Evolutionary conservation across 108 stramenopile genomes (phyloP).

Genomic region (Skeletonema potamos): DNA sequence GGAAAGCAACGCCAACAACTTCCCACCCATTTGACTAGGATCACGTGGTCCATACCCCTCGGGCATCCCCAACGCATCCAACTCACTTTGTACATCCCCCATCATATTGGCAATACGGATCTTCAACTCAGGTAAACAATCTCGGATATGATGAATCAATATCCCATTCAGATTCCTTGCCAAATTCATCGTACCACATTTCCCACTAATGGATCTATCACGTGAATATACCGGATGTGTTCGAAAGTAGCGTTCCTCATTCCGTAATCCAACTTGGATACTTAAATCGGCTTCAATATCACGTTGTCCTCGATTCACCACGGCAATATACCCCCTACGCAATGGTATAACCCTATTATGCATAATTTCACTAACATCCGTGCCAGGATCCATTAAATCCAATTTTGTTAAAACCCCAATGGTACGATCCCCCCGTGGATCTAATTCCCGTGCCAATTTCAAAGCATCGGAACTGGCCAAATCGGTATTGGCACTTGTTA

Average conservation of each 20-base stretch:
- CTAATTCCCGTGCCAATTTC: slow-evolving; percentile 91
- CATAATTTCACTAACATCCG: slow-evolving; percentile 92
- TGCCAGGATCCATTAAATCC: slow-evolving; percentile 99
- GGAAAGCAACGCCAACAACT: slow-evolving; percentile 84
- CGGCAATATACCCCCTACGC: slow-evolving; percentile 91
- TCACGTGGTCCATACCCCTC: slow-evolving; percentile 19
- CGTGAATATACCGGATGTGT: slow-evolving; percentile 88
- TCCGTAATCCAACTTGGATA: slow-evolving; percentile 83
- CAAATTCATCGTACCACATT: slow-evolving; percentile 78
- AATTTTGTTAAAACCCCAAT: slow-evolving; percentile 98
- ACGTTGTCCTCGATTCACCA: slow-evolving; percentile 96
- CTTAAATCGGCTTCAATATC: slow-evolving; percentile 89
- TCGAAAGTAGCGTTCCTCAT: slow-evolving; percentile 92
- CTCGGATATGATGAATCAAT: slow-evolving; percentile 97
- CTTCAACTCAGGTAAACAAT: slow-evolving; percentile 96
- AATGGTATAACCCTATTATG: slow-evolving; percentile 91
- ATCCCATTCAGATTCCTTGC: slow-evolving; percentile 89
- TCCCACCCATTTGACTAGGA: slow-evolving; percentile 63
- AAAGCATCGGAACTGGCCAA: slow-evolving; percentile 97
- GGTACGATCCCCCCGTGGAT: slow-evolving; percentile 92
- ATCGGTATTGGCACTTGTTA: slow-evolving; percentile 96
- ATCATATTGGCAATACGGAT: slow-evolving; percentile 86
- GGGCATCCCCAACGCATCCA: slow-evolving; percentile 85
- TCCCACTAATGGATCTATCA: slow-evolving; percentile 53
- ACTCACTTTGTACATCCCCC: slow-evolving; percentile 83